Conservation (phyloP, 345 rosid genomes). For the Hirschfeldia incana region DNA sequence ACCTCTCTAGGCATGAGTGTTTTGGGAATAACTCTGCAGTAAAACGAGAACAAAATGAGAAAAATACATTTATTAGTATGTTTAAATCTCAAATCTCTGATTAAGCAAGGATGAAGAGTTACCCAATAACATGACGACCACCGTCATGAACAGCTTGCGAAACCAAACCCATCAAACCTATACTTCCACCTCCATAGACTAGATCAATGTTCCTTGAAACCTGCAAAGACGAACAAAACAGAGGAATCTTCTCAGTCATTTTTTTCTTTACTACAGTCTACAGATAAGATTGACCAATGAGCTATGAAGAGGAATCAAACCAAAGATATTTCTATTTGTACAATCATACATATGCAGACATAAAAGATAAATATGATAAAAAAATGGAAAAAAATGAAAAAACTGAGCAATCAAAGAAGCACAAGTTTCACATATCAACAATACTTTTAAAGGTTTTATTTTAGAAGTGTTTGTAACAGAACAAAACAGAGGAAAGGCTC, state of each 20-base stretch:
- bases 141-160: conserved; percentile 99
- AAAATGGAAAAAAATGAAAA: not conserved
- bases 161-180: conserved; percentile 97
- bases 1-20: conserved; percentile 99
- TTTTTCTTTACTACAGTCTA: not conserved
- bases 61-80: conserved; percentile 12
- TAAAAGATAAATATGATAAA: not conserved
- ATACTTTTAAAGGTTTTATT: not conserved
- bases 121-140: conserved; percentile 99
- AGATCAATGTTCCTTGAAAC: conserved; percentile 96
- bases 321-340: not conserved
- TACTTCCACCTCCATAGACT: conserved; percentile 99
- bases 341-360: not conserved
- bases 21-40: conserved; percentile 96
- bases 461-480: not conserved
- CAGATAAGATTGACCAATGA: not conserved
- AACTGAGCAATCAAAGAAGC: conserved; percentile 13
- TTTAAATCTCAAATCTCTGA: not conserved
- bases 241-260: not conserved
- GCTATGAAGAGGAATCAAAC: conserved; percentile 2
- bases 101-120: conserved; percentile 6
- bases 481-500: conserved; percentile 2
- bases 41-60: not conserved
- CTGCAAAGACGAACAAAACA: conserved; percentile 45
- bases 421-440: conserved; percentile 9